These are phyloP conservation scores for Phytophthora europaea DNA, from an alignment of 352 stramenopile species.

Conservation along the genomic window DNA sequence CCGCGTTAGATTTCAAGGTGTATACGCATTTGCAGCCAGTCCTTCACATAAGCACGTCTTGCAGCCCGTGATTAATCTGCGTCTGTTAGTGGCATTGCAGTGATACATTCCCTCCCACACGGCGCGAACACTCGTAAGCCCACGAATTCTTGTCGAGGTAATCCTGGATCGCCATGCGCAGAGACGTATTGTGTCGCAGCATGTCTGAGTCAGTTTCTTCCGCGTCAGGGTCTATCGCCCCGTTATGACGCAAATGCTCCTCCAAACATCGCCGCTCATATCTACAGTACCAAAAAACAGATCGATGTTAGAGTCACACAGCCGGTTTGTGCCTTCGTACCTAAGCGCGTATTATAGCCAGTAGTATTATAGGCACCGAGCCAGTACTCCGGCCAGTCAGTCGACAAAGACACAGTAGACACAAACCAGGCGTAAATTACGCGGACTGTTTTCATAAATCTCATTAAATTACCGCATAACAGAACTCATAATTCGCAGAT, in stretches of 20 bases:
- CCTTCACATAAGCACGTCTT: background rate
- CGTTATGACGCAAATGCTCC: slow-evolving; percentile 74
- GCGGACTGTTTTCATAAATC: too few species aligned
- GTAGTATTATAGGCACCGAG: too few species aligned
- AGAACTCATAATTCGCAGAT: too few species aligned
- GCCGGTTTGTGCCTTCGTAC: too few species aligned
- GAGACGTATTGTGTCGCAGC: slow-evolving; percentile 74
- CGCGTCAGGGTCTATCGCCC: slow-evolving; percentile 80
- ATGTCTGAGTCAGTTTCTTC: slow-evolving; percentile 71
- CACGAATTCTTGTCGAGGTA: slow-evolving; percentile 81
- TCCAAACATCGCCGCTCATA: slow-evolving; percentile 80
- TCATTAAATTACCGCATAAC: too few species aligned
- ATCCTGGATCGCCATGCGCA: slow-evolving; percentile 78
- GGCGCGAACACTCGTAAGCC: slow-evolving; percentile 71
- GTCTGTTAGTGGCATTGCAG: slow-evolving; percentile 15
- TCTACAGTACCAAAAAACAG: slow-evolving; percentile 3
- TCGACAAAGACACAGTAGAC: too few species aligned
- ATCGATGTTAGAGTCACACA: too few species aligned
- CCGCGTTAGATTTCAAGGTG: background rate
- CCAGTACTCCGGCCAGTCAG: too few species aligned
- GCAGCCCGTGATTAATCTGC: slow-evolving; percentile 4
- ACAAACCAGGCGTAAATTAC: too few species aligned
- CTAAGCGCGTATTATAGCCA: too few species aligned
- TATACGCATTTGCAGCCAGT: background rate
- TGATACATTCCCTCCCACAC: background rate